phyloP scores from a whole-genome alignment of 768 basidiomycete species.

The Coprinellus micaceus region DNA sequence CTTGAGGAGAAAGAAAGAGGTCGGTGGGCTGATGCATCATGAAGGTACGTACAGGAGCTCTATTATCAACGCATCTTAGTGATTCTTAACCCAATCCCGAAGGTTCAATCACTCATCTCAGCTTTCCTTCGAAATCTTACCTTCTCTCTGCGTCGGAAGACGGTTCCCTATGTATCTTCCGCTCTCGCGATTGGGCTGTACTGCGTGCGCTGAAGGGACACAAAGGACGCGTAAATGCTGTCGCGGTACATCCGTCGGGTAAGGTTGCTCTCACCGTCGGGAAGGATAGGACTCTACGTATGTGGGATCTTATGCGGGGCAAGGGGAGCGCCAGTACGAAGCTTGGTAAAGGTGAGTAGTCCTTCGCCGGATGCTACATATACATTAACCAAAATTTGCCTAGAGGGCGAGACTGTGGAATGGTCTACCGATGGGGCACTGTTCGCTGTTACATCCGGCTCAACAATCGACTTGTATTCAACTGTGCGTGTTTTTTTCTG shows the following conservation, averaged over 20 bases:
- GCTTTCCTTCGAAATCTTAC: constrained; percentile 85
- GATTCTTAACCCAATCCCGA: not conserved
- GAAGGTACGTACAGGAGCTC: constrained; percentile 54
- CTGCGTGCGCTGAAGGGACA: constrained; percentile 88
- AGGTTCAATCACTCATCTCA: constrained; percentile 91
- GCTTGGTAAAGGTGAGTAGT: constrained; percentile 69
- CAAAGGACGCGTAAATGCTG: constrained; percentile 85
- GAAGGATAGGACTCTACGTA: constrained; percentile 81
- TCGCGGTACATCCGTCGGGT: constrained; percentile 90
- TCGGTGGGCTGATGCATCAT: constrained; percentile 93
- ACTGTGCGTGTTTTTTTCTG: constrained; percentile 45
- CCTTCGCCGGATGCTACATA: too few species aligned
- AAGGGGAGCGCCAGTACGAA: constrained; percentile 86
- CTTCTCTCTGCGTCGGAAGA: constrained; percentile 91
- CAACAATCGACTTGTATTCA: constrained; percentile 77
- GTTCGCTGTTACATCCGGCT: constrained; percentile 77
- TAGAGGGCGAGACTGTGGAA: constrained; percentile 90
- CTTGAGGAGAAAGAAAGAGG: constrained; percentile 82
- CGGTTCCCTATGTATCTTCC: constrained; percentile 85
- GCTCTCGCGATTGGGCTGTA: constrained; percentile 90
- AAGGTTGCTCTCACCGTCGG: constrained; percentile 91
- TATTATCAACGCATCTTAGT: not conserved
- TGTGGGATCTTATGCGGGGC: constrained; percentile 99
- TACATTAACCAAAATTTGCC: too few species aligned
- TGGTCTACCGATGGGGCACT: constrained; percentile 78